Evolutionary conservation across 2,329 filamentous ascomycete genomes (phyloP).

Genomic region (Sarocladiaceae sp.): DNA sequence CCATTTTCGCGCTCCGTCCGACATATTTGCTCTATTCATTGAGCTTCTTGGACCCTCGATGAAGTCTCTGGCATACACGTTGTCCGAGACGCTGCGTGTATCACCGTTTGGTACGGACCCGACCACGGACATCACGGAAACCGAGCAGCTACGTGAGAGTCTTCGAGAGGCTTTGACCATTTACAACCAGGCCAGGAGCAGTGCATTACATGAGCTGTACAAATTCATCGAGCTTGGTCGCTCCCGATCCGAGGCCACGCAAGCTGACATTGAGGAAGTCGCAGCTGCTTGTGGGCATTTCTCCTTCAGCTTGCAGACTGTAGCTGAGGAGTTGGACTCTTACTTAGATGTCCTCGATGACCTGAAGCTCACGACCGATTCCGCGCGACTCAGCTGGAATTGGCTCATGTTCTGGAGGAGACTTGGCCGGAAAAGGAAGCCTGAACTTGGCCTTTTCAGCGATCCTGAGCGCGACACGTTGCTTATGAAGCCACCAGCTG

Average conservation of each 20-base stretch:
- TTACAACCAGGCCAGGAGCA: constrained; percentile 70
- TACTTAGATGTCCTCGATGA: constrained; percentile 85
- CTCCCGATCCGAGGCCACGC: constrained; percentile 65
- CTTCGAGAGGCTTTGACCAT: constrained; percentile 75
- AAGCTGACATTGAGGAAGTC: constrained; percentile 95
- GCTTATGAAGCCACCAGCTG: constrained; percentile 29
- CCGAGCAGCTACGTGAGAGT: constrained; percentile 76
- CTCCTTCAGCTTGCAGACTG: constrained; percentile 84
- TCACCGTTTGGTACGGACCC: constrained; percentile 72
- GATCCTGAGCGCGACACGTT: constrained; percentile 40
- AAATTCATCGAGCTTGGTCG: constrained; percentile 69
- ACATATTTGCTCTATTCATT: constrained; percentile 92
- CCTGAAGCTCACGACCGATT: constrained; percentile 66
- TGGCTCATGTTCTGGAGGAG: constrained; percentile 78
- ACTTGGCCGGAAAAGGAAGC: constrained; percentile 15
- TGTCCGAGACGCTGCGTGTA: constrained; percentile 84
- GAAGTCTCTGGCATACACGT: constrained; percentile 89
- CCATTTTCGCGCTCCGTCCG: constrained; percentile 59
- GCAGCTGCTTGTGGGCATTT: constrained; percentile 98
- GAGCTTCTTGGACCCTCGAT: constrained; percentile 85
- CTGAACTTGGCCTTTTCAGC: constrained; percentile 16
- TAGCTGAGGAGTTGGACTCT: constrained; percentile 82
- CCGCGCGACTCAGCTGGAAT: constrained; percentile 65
- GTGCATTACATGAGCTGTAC: constrained; percentile 77
- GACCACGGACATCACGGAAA: constrained; percentile 66